Conservation (phyloP, 495 filamentous ascomycete species). For the Daldinia vernicosa region DNA sequence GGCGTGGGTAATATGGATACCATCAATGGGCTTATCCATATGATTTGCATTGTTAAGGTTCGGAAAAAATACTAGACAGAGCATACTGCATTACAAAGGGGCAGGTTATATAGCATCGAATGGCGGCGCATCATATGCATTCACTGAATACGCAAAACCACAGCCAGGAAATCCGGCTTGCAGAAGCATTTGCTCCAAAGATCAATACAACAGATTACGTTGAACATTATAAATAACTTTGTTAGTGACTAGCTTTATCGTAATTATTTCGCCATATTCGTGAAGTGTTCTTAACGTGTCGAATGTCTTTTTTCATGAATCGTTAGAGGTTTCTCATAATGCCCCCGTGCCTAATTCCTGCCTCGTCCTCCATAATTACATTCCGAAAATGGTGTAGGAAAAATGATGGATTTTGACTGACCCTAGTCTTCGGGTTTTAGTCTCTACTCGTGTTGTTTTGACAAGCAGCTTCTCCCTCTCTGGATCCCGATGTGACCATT, state of each 20-base stretch:
- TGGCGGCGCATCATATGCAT: slow-evolving; percentile 31
- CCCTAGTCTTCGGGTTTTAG: not conserved
- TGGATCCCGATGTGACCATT: not conserved
- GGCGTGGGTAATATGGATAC: slow-evolving; percentile 22
- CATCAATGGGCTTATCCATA: slow-evolving; percentile 20
- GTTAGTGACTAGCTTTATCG: not conserved
- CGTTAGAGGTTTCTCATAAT: not conserved
- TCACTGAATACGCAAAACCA: slow-evolving; percentile 16
- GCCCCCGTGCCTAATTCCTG: not conserved
- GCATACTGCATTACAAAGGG: slow-evolving; percentile 26
- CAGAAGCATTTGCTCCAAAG: slow-evolving; percentile 1
- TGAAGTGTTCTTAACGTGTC: not conserved
- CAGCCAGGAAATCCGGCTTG: not conserved
- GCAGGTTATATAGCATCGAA: slow-evolving; percentile 32
- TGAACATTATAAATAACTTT: not conserved
- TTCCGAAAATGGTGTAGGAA: not conserved
- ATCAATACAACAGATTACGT: slow-evolving; percentile 1
- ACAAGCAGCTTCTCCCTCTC: not conserved
- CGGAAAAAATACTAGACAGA: slow-evolving; percentile 24
- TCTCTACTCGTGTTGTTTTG: not conserved
- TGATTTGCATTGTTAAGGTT: slow-evolving; percentile 29
- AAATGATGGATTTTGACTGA: not conserved
- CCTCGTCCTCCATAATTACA: not conserved
- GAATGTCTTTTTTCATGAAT: slow-evolving; percentile 17
- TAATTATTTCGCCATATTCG: not conserved